Evolutionary conservation across 441 rosid genomes (phyloP).

Genomic region (Populus hybrid): DNA sequence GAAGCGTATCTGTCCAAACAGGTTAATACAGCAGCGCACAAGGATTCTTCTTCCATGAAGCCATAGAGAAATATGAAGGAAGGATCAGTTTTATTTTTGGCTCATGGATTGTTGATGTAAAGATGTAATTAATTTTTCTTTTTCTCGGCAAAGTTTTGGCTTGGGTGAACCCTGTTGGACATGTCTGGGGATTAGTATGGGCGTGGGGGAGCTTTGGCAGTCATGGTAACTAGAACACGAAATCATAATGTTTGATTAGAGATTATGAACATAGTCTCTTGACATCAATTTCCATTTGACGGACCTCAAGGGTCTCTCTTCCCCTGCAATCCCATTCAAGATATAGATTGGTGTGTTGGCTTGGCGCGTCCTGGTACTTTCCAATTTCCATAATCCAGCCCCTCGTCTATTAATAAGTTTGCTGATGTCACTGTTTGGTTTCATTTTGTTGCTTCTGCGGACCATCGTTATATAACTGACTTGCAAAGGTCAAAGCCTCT

Average conservation of each 20-base stretch:
- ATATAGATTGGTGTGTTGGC: not conserved
- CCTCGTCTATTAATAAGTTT: too few relatives aligned
- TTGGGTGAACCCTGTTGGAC: not conserved
- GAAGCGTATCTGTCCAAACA: conserved; percentile 72
- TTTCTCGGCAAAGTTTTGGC: not conserved
- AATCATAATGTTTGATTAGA: not conserved
- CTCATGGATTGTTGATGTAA: not conserved
- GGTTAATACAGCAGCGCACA: conserved; percentile 66
- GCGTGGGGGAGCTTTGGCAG: not conserved
- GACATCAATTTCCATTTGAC: not conserved
- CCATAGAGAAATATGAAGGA: conserved; percentile 13
- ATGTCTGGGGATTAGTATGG: not conserved
- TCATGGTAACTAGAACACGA: not conserved
- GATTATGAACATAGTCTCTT: not conserved
- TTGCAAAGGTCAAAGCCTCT: not conserved
- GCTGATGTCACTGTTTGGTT: too few relatives aligned
- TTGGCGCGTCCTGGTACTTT: not conserved
- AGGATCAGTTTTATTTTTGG: not conserved
- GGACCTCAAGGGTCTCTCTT: not conserved
- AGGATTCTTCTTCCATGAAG: conserved; percentile 31
- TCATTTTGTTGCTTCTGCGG: not conserved
- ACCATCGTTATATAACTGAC: not conserved
- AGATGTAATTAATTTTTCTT: not conserved
- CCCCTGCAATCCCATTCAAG: not conserved
- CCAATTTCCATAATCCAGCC: too few relatives aligned